These are phyloP conservation scores for Tetraselmis striata DNA, from an alignment of 139 green algal genomes.

Conservation along the genomic window DNA sequence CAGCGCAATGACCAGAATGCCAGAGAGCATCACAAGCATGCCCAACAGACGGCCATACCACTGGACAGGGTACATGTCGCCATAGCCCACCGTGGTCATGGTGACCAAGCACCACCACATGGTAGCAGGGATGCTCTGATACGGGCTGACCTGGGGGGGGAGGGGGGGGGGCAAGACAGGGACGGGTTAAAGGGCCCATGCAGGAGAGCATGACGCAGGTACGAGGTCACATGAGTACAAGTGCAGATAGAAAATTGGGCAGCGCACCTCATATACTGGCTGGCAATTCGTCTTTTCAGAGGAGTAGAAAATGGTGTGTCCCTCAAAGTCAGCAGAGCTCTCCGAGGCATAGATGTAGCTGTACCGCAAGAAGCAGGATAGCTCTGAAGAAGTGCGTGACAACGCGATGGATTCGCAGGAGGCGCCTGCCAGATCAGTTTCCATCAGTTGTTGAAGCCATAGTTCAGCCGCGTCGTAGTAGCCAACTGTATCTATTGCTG, in stretches of 20 bases:
- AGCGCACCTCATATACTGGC: constrained; percentile 10
- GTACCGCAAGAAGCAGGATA: background rate
- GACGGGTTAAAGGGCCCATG: no score
- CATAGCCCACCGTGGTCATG: constrained; percentile 30
- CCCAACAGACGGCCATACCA: constrained; percentile 14
- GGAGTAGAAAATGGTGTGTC: background rate
- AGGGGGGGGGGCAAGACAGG: no score
- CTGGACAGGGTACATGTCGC: constrained; percentile 16
- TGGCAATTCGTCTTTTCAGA: background rate
- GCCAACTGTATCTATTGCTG: background rate
- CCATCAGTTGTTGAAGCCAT: background rate
- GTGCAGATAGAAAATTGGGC: no score
- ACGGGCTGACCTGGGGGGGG: no score
- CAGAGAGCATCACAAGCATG: constrained; percentile 15
- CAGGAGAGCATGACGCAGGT: no score
- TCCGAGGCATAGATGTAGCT: background rate
- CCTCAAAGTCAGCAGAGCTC: background rate
- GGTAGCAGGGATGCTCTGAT: constrained; percentile 17
- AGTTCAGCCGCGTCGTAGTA: background rate
- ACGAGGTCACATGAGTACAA: no score
- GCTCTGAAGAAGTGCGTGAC: background rate
- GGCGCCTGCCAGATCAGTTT: background rate
- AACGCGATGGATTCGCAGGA: background rate
- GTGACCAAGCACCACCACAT: constrained; percentile 28
- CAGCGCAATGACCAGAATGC: constrained; percentile 27